Base-by-base conservation (phyloP, 2,329 filamentous ascomycete species). In the Teratosphaeria zuluensis region DNA sequence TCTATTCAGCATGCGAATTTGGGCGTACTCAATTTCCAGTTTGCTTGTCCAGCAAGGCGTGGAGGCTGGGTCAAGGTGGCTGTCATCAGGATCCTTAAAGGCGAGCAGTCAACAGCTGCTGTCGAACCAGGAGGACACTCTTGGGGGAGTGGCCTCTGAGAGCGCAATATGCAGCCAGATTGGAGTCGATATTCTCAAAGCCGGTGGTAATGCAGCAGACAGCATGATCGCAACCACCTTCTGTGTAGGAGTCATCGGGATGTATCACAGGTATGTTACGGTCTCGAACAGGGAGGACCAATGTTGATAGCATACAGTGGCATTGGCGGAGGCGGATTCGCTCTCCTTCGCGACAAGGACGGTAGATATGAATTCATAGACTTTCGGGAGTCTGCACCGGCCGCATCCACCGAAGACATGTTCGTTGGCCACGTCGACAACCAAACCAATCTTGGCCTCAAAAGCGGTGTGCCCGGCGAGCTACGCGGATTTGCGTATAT, bases 251-350 rank as follows among this genome's bases (percentile, higher is more conserved):
- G 76, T 78, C 0, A 69, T 79, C 35, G 76, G 76, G 58, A 79
- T 79, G 76, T 78, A 78, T 61, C 66, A 69, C 56, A 61, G 58
- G 57, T 62, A 54, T 55, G 61, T 8, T 9, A 28, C 55, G 11
- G 4, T 48, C 33, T 11, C 38, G 32, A 31, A 53, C 28, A 11
- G 6, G 30, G 72, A 70, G 55, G 6, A 3, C 19, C 42, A 72
- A 75, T 48, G 19, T 21, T 48, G 42, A 48, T n/a, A 21, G n/a
- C n/a, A 48, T 21, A 8, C n/a, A 55, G 52, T 48, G 92, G 92
- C 16, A 87, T 96, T 60, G 92, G 89, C 21, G 92, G 92, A 6
- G 92, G 92, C 48, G 92, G 92, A 1, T 97, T 97, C 74, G 88
- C 91, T 81, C 79, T 96, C 4, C 83, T 96, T 4, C 85, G 59